Base-by-base conservation (phyloP, 176 grass and related monocot species). In the Hsuehochloa calcarea region DNA sequence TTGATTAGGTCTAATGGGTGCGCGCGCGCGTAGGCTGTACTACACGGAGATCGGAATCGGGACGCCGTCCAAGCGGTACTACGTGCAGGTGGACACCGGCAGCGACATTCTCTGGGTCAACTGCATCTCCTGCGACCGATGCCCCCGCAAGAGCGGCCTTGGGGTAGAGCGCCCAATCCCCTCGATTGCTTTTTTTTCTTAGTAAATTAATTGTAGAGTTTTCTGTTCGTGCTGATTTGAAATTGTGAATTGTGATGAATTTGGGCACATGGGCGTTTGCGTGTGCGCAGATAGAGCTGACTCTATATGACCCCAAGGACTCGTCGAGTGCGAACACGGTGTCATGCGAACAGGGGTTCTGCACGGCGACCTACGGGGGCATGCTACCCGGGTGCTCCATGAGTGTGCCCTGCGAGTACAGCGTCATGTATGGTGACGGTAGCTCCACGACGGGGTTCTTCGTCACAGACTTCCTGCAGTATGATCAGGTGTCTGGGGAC, bases 61-160 rank as follows among this genome's bases (percentile, higher is more conserved):
- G 78, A 94, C 91, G 77, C 96, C 96, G 66, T 58, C 91, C 66
- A 95, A 89, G 76, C 74, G 67, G 6, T 95, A 73, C 83, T 95
- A 92, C 71, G 88, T 98, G 54, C 96, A 95, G 92, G 89, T 98
- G 63, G 96, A 98, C 68, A 98, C 96, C 8, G 96, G 96, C 72
- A 98, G 93, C 69, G 96, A 98, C 84, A 87, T 98, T 43, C 89
- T 98, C 45, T 98, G 93, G 93, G 91, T 95, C 15, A 98, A 98
- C 52, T 98, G 93, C 88, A 83, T 92, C 87, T 54, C 87, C 52
- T 98, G 96, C 80, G 81, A 73, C 16, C 78, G 69, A 14, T 98
- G 93, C 72, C 96, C 96, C 31, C 72, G 22, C 35, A 95, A 91
- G 86, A 98, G 93, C 81, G 93, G 89, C 3, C 86, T 98, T 82